phyloP scores from a whole-genome alignment of 345 rosid genomes.

The Jatropha curcas region DNA sequence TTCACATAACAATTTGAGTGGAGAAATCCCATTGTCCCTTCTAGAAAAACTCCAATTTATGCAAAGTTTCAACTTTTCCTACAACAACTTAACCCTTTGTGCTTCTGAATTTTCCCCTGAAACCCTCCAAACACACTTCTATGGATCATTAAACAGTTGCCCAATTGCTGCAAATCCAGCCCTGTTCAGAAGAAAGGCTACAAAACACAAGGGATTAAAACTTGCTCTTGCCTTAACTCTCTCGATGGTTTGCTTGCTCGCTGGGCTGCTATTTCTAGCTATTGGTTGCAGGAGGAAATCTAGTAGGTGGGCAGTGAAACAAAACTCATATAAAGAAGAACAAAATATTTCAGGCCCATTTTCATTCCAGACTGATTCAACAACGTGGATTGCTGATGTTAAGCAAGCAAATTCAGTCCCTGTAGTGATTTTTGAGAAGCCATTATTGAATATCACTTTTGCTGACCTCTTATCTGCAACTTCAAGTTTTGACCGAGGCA shows the following conservation, averaged over 20 bases:
- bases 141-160: slow-evolving; percentile 66
- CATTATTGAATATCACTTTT: slow-evolving; percentile 76
- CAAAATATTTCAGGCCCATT: slow-evolving; percentile 78
- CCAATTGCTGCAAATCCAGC: slow-evolving; percentile 84
- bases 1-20: slow-evolving; percentile 76
- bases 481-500: slow-evolving; percentile 79
- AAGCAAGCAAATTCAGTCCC: slow-evolving; percentile 77
- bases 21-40: slow-evolving; percentile 63
- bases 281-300: slow-evolving; percentile 64
- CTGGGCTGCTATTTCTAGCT: slow-evolving; percentile 61
- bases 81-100: slow-evolving; percentile 84
- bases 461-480: slow-evolving; percentile 89
- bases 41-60: slow-evolving; percentile 56
- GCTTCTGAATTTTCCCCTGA: slow-evolving; percentile 45
- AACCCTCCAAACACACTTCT: slow-evolving; percentile 50
- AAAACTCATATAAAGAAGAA: slow-evolving; percentile 66
- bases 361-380: slow-evolving; percentile 87
- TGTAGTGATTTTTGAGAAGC: slow-evolving; percentile 87
- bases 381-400: slow-evolving; percentile 93
- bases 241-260: slow-evolving; percentile 63
- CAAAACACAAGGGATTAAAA: slow-evolving; percentile 48
- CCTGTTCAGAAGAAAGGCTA: slow-evolving; percentile 48
- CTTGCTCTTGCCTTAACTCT: slow-evolving; percentile 71
- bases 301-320: slow-evolving; percentile 58
- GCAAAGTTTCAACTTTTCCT: slow-evolving; percentile 82